phyloP scores from a whole-genome alignment of 176 grass and related monocot genomes.

The Typha latifolia region DNA sequence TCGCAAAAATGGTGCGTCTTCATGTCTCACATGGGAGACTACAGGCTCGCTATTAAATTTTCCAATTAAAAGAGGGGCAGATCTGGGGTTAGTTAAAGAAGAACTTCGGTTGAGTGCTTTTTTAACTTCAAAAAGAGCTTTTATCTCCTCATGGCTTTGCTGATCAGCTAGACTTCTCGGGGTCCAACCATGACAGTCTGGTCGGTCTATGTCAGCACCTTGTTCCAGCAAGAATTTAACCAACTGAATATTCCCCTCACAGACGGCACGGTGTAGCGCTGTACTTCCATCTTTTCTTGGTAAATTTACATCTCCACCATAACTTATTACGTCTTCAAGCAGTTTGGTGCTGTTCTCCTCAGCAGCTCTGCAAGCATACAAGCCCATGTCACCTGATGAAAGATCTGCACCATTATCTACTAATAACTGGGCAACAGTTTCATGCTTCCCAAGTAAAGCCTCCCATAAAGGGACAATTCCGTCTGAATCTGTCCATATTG shows the following conservation, averaged over 20 bases:
- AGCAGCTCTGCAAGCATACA: constrained; percentile 46
- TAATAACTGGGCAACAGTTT: constrained; percentile 43
- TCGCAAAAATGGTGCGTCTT: neutral
- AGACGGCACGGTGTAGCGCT: constrained; percentile 64
- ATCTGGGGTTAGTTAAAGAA: neutral
- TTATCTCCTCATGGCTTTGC: constrained; percentile 73
- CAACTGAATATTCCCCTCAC: constrained; percentile 51
- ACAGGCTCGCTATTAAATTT: constrained; percentile 63
- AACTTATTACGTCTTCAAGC: constrained; percentile 46
- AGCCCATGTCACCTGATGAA: constrained; percentile 41
- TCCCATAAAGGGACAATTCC: constrained; percentile 86
- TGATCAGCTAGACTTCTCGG: constrained; percentile 65
- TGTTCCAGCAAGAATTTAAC: constrained; percentile 55
- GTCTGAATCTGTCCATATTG: constrained; percentile 46
- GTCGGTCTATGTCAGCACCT: constrained; percentile 44
- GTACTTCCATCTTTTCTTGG: constrained; percentile 48
- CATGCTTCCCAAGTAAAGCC: constrained; percentile 55
- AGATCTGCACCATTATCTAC: constrained; percentile 46
- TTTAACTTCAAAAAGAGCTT: constrained; percentile 38
- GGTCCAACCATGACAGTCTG: constrained; percentile 48
- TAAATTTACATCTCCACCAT: constrained; percentile 36
- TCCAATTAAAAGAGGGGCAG: constrained; percentile 16
- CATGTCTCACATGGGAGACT: constrained; percentile 25
- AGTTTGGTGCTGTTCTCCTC: constrained; percentile 51
- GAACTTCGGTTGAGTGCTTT: neutral